Evolutionary conservation across 2,329 filamentous ascomycete genomes (phyloP), one percentile per base, ranked within the genome.

Genomic region (Calonectria henricotiae): DNA sequence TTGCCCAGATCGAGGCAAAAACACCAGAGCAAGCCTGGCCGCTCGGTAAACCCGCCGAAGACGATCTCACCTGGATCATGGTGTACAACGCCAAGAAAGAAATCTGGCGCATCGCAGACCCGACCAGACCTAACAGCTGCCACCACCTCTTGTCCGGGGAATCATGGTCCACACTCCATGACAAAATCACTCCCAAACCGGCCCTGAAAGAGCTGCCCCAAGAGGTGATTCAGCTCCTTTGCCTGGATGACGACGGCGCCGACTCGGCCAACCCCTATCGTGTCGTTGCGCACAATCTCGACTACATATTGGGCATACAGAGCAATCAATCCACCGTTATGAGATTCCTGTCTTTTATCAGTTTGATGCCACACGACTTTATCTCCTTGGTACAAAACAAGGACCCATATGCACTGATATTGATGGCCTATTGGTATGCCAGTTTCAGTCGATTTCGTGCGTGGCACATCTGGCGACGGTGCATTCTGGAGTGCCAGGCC

Each of bases 391-490:
- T 58, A 12, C 51, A 39, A 27, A 39, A 5, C 6, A 39, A 58
- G 20, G 51, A 58, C 35, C 51, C 51, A 5, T 58, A 58, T 9
- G 51, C 51, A 11, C 32, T 58, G 17, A 58, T 58, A 17, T 17
- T 58, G 35, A 58, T 58, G 51, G 51, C 51, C 5, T 58, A 58
- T 20, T 58, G 51, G 51, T 58, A 58, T 58, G 51, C 32, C 2
- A 58, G 51, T n/a, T 58, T 58, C 13, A 58, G 51, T 12, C 51
- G 25, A 39, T 58, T 17, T 3, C 51, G 51, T 17, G 51, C 32
- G 32, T 58, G 51, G 51, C 51, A 58, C 20, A 39, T 58, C 35
- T 58, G 51, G 51, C 51, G 51, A 39, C 35, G 51, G 20, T 58
- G 51, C 51, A 39, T 58, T 25, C 17, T 58, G 51, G 51, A 58